Evolutionary conservation across 805 yeast species (phyloP), one percentile per base, ranked within the genome.

Genomic region (Lipomyces chichibuensis): DNA sequence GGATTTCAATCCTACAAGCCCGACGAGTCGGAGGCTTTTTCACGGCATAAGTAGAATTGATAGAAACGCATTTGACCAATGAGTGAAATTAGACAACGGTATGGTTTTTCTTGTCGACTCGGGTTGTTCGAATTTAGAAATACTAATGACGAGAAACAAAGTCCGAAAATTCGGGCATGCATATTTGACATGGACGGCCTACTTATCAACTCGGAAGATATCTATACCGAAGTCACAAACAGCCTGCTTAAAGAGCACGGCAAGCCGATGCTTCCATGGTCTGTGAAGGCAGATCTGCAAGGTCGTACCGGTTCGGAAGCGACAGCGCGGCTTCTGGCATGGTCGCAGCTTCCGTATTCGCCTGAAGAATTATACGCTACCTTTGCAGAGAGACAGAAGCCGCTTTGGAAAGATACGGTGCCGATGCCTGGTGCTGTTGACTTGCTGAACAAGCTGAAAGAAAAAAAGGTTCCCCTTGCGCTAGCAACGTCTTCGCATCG

Each of bases 151-250:
- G 20, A 8, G 3, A 17, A 37, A 2, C 59, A n/a, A n/a, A 57
- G 65, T n/a, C 58, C 61, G 43, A 20, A 7, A 20, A 49, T 65
- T 13, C 63, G 66, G 25, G 69, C 69, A 8, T 65, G 69, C 51
- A 58, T 65, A 17, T 65, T 65, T 29, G 97, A 91, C 82, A 91
- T 95, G 98, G 99, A 95, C 77, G 99, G 99, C 0, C 84, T 96
- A 29, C 82, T 95, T 69, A 85, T 95, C 75, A 91, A 93, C 80
- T 90, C 98, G 3, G 99, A 95, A 78, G 96, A 91, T 71, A 82
- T 93, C 64, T 95, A 95, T 77, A 94, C 99, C 0, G 86, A 86
- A 65, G 90, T 91, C 2, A 81, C 91, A 39, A 85, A 89, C 60
- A 88, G 86, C 63, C 77, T 91, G 2, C 81, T 95, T 32, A 85